phyloP scores from a whole-genome alignment of 768 basidiomycete genomes.

The Mycena vitilis region DNA sequence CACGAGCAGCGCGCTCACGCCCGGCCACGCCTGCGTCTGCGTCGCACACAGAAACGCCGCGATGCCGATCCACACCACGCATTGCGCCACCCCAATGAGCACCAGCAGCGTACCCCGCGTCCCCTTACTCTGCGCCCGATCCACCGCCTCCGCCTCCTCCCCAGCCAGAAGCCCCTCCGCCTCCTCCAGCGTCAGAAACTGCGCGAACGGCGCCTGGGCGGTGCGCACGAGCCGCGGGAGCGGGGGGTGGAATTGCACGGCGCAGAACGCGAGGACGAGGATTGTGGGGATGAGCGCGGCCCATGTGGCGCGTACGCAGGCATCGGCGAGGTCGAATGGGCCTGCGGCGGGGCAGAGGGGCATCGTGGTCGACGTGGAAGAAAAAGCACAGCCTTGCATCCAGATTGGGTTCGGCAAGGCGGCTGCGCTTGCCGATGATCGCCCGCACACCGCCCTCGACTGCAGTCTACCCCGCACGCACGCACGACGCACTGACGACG shows the following conservation, averaged over 20 bases:
- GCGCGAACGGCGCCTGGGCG: conserved; percentile 48
- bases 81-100: conserved; percentile 64
- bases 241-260: conserved; percentile 47
- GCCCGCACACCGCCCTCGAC: too few relatives aligned
- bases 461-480: too few relatives aligned
- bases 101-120: conserved; percentile 54
- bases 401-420: too few relatives aligned
- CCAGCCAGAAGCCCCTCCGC: conserved; percentile 59
- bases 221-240: conserved; percentile 43
- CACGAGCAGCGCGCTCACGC: conserved; percentile 56
- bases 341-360: conserved; percentile 47
- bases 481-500: too few relatives aligned
- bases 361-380: conserved; percentile 37
- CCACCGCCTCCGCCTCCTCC: conserved; percentile 23
- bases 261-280: conserved; percentile 56
- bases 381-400: too few relatives aligned
- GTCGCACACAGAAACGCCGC: conserved; percentile 63
- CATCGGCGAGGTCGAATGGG: conserved; percentile 55
- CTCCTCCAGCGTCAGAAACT: conserved; percentile 64
- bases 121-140: neutral
- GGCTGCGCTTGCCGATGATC: too few relatives aligned
- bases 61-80: conserved; percentile 67
- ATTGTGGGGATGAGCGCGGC: conserved; percentile 59
- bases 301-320: conserved; percentile 66
- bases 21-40: conserved; percentile 47